phyloP scores from a whole-genome alignment of 352 stramenopile genomes.

The Pythium diclinum region DNA sequence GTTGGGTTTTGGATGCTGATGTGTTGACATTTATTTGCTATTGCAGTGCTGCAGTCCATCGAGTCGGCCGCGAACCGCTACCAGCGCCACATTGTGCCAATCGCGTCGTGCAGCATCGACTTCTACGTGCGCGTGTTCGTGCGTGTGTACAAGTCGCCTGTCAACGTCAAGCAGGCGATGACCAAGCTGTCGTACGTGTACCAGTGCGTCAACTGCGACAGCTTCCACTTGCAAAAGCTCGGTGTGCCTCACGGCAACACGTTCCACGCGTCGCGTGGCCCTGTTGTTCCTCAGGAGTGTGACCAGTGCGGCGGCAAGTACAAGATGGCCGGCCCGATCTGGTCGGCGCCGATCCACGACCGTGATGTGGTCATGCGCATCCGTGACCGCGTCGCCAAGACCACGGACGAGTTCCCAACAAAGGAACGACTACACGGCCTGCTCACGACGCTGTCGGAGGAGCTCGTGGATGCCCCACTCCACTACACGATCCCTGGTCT shows the following conservation, averaged over 20 bases:
- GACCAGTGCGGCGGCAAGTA: constrained; percentile 83
- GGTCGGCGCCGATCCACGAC: constrained; percentile 96
- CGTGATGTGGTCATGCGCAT: constrained; percentile 83
- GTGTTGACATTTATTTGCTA: not conserved
- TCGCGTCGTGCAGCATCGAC: constrained; percentile 98
- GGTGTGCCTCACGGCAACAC: constrained; percentile 85
- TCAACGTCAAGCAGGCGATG: constrained; percentile 93
- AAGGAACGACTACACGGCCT: constrained; percentile 93
- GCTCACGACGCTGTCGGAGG: constrained; percentile 94
- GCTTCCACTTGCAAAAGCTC: constrained; percentile 96
- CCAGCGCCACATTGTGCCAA: constrained; percentile 95
- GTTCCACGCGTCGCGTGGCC: constrained; percentile 76
- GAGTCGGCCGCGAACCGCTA: constrained; percentile 95
- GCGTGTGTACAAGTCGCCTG: constrained; percentile 95
- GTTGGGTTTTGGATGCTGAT: not conserved
- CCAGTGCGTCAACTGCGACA: constrained; percentile 95
- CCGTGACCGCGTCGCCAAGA: constrained; percentile 72
- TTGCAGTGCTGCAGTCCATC: constrained; percentile 94
- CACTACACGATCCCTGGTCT: constrained; percentile 96
- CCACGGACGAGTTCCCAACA: constrained; percentile 87
- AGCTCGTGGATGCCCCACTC: constrained; percentile 93
- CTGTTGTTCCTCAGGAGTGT: constrained; percentile 65
- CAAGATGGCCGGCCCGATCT: constrained; percentile 96
- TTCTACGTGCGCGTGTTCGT: constrained; percentile 99
- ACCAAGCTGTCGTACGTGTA: constrained; percentile 88